Base-by-base conservation (phyloP, 1,139 yeast species). In the Lodderomyces beijingensis region DNA sequence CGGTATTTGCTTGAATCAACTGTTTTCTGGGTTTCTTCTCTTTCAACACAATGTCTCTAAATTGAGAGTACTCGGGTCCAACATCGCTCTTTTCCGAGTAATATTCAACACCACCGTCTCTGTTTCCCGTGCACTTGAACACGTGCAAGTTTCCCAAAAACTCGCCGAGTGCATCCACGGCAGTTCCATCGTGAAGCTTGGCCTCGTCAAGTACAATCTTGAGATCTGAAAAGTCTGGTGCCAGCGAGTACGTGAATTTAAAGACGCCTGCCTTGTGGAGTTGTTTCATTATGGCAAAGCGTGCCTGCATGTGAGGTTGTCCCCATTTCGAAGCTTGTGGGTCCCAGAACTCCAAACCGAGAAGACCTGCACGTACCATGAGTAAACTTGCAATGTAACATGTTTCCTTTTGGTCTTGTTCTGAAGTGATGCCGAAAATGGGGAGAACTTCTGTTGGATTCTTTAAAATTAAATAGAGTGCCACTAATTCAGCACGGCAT, bases 231-330 rank as follows among this genome's bases (percentile, higher is more conserved):
- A 47, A 77, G 36, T 66, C 66, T n/a, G 60, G 60, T 31, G 65
- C 56, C n/a, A n/a, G n/a, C n/a, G 68, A 51, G 47, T 67, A 65
- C 34, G 66, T 65, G 39, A 86, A 59, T 34, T 68, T 65, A 31
- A 74, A 79, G 19, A 81, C 76, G 14, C 83, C 81, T 4, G 93
- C 88, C 35, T 77, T 67, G 49, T 82, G 62, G 51, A 85, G 78
- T 19, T 80, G 73, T 61, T 83, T 84, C 69, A 85, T 70, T 46
- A 87, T 86, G 24, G 91, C 85, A 57, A 74, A 87, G 52, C 96
- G 70, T 5, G 95, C 95, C 63, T 86, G 95, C 88, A 86, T 85
- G 54, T 87, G 96, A n/a, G 95, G 79, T 61, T 87, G 96, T 22
- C 95, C 95, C 95, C 95, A 87, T 57, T 85, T 85, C 40, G 68